Percentiles rank a stretch among this genome's conserved stretches.
phyloP scores from a whole-genome alignment of 805 yeast species.

The Suhomyces xylopsoci region DNA sequence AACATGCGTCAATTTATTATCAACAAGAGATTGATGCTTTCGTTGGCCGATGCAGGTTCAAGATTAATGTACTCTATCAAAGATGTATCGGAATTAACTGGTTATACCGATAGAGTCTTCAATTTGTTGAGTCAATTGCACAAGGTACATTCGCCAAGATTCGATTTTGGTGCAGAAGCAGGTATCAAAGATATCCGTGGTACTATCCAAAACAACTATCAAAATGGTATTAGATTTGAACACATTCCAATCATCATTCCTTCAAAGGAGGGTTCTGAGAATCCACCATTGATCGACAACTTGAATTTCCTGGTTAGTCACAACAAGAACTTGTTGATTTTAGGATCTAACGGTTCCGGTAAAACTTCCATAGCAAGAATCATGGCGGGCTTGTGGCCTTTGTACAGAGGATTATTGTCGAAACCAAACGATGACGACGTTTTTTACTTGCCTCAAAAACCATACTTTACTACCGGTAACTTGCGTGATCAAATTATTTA shows the following conservation, averaged over 20 bases:
- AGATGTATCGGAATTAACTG: constrained; percentile 86
- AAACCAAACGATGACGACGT: constrained; percentile 71
- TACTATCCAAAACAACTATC: constrained; percentile 71
- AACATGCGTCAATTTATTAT: constrained; percentile 87
- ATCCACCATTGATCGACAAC: constrained; percentile 56
- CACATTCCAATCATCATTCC: constrained; percentile 82
- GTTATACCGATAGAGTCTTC: constrained; percentile 85
- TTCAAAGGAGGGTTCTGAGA: constrained; percentile 55
- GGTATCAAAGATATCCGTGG: constrained; percentile 62
- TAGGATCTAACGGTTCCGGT: constrained; percentile 89
- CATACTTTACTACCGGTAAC: constrained; percentile 80
- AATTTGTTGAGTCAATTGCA: constrained; percentile 73
- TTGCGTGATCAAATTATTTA: constrained; percentile 89
- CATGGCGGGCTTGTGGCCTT: constrained; percentile 89
- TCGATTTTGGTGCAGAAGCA: constrained; percentile 46
- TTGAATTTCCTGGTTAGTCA: constrained; percentile 57
- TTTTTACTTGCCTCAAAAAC: constrained; percentile 78
- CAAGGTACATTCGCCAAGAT: constrained; percentile 67
- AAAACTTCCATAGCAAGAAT: constrained; percentile 83
- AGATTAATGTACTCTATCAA: constrained; percentile 92
- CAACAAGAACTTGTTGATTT: constrained; percentile 69
- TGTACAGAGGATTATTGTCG: constrained; percentile 77
- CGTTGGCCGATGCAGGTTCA: constrained; percentile 93
- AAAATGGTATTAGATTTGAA: constrained; percentile 74
- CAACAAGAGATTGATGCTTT: constrained; percentile 84